A percentile compares a stretch with the other conserved stretches of the same genome.
These are phyloP conservation scores for Pyrenophora graminea DNA, from an alignment of 2,329 filamentous ascomycete genomes.

Conservation along the genomic window DNA sequence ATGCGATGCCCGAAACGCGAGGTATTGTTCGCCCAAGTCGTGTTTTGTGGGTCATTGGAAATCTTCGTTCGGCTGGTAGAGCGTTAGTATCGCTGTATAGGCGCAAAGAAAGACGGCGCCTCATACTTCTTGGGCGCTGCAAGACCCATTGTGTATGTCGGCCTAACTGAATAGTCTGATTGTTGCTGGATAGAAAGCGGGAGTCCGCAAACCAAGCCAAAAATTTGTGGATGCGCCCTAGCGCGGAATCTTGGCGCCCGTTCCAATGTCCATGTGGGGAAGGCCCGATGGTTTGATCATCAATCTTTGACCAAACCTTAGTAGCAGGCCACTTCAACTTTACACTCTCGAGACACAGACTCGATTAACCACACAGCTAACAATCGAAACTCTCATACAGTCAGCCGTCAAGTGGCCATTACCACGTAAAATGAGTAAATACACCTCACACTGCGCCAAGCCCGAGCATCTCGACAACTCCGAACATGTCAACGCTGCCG, in stretches of 20 bases:
- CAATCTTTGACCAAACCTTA: not conserved
- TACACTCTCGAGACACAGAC: conserved; percentile 3
- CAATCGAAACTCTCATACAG: conserved; percentile 14
- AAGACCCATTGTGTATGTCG: conserved; percentile 63
- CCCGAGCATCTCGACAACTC: conserved; percentile 11
- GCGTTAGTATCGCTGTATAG: conserved; percentile 15
- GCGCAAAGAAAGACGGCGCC: not conserved
- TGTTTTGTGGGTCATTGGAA: conserved; percentile 92
- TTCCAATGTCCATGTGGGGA: conserved; percentile 18
- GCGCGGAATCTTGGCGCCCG: conserved; percentile 36
- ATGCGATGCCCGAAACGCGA: conserved; percentile 87
- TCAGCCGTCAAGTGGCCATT: conserved; percentile 21
- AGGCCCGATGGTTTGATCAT: conserved; percentile 4
- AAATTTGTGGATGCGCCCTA: conserved; percentile 38
- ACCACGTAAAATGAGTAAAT: conserved; percentile 12
- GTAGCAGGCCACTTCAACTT: not conserved
- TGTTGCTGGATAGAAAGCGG: conserved; percentile 9
- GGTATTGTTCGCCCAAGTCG: conserved; percentile 83
- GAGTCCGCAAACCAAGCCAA: conserved; percentile 22
- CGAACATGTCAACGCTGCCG: conserved; percentile 3
- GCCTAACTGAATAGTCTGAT: conserved; percentile 1
- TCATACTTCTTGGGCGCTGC: conserved; percentile 68
- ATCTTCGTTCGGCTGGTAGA: conserved; percentile 67
- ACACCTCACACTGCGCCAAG: conserved; percentile 2
- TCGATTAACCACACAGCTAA: conserved; percentile 16